Evolutionary conservation across 345 rosid genomes (phyloP), one percentile per base, ranked within the genome.

Genomic region (Eucalyptus caleyi): DNA sequence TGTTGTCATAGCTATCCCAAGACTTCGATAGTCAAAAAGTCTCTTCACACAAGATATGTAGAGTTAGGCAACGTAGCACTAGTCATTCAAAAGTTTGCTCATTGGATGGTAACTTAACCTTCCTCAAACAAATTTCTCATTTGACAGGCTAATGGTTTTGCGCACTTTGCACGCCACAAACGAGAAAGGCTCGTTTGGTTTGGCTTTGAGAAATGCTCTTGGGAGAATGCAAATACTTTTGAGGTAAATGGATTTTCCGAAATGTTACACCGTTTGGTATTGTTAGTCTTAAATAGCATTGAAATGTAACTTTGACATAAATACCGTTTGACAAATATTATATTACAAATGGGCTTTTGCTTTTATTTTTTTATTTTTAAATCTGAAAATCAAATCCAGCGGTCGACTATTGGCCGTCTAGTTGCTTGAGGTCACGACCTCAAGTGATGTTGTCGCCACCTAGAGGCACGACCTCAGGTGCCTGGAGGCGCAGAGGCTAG

Each of bases 371-470:
- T 47, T 47, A 8, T 44, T 11, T 47, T 47, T 3, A 3, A 8
- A 47, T 0, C 4, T 11, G 49, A 47, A 47, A 47, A 47, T 47
- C 49, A 47, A 47, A 47, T 47, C 4, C 1, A 0, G 0, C 2
- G 13, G 13, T 1, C 1, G 2, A 47, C 49, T 47, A 47, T 47
- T 47, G 5, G 13, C 49, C 0, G 0, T 47, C 49, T 0, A 11
- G 13, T 1, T 1, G 1, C 49, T 12, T 45, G 0, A 47, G 13
- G 49, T 47, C 49, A 47, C 1, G 13, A 47, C 49, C 49, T 47
- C 4, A 47, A 0, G 49, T 0, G 49, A 47, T 1, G 12, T 1
- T 0, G 4, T 47, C 49, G 4, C 49, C 49, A 47, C 49, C 9
- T 44, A 2, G n/a, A 44, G 10, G 47, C 11, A 2, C 3, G 47